These are phyloP conservation scores for Vigna hirtella DNA, from an alignment of 306 rosid species.

Conservation along the genomic window DNA sequence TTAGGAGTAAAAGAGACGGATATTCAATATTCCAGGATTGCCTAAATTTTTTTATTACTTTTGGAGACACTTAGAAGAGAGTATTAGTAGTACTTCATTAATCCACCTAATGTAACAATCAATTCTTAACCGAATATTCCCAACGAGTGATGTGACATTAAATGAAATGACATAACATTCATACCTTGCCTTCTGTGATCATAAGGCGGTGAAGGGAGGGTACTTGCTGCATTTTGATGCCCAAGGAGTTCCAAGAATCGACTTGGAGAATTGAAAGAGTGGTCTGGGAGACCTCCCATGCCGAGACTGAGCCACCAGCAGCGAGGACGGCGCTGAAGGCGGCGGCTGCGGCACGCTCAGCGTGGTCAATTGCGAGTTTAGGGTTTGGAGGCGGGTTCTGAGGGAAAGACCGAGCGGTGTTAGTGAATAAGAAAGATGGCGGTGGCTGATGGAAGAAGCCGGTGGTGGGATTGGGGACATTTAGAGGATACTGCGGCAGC, in stretches of 20 bases:
- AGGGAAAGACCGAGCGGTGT: conserved; percentile 44
- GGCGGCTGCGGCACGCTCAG: conserved; percentile 53
- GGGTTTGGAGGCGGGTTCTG: conserved; percentile 29
- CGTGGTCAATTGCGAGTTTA: conserved; percentile 42
- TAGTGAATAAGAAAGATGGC: conserved; percentile 35
- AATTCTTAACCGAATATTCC: neutral
- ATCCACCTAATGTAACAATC: neutral
- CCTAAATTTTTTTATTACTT: neutral
- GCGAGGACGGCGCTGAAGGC: conserved; percentile 58
- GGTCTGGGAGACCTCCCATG: conserved; percentile 76
- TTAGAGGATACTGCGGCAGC: neutral
- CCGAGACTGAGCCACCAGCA: conserved; percentile 63
- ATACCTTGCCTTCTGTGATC: conserved; percentile 79
- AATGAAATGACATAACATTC: neutral
- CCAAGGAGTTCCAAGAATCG: conserved; percentile 70
- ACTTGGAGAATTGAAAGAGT: conserved; percentile 62
- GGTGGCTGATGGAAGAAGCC: neutral
- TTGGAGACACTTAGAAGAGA: neutral
- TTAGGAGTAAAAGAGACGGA: neutral
- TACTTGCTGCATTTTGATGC: conserved; percentile 77
- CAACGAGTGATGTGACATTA: neutral
- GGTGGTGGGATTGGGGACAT: neutral
- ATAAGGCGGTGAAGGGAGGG: conserved; percentile 68
- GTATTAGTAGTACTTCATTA: neutral
- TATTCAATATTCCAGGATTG: neutral